Base-by-base conservation (phyloP, 1,139 yeast species). In the Hanseniaspora sp. region DNA sequence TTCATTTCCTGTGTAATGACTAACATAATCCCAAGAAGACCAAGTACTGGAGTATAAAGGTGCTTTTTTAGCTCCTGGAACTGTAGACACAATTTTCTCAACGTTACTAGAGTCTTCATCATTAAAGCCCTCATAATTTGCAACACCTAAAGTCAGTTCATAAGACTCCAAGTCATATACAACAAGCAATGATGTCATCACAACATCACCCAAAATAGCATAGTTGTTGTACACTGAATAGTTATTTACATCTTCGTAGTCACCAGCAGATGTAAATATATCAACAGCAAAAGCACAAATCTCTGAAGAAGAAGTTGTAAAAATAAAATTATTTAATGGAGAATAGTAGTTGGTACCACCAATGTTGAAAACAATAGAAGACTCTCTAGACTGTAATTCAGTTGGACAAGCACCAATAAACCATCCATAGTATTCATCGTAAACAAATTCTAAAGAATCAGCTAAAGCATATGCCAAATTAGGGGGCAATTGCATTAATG, bases 111-210 rank as follows among this genome's bases (percentile, higher is more conserved):
- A n/a, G 6, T 68, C 67, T 31, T 63, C 60, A 9, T 77, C 55
- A 46, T 63, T 61, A 40, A 31, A 49, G 6, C 56, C 45, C 45
- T 44, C 49, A 54, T 60, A 69, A 54, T 69, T 69, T 7, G 81
- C 83, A 60, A 77, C 86, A 1, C 94, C 96, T 54, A 88, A 56
- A 0, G 83, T 81, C 34, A 88, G 71, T 63, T 80, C 79, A 52
- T 71, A 67, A 58, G 76, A 77, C 35, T 83, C 88, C 59, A 86
- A 70, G 67, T 88, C 94, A 62, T 77, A 86, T 45, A 86, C 95
- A 55, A 82, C 78, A 64, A 87, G 87, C 8, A 86, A 88, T 53
- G 78, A 73, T 57, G 86, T 75, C 62, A 88, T 69, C 68, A 86
- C 80, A 35, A 82, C 76, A 66, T 86, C 95, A 47, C 96, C 96